Conservation (phyloP, 345 rosid genomes). For the Linum tenue region DNA sequence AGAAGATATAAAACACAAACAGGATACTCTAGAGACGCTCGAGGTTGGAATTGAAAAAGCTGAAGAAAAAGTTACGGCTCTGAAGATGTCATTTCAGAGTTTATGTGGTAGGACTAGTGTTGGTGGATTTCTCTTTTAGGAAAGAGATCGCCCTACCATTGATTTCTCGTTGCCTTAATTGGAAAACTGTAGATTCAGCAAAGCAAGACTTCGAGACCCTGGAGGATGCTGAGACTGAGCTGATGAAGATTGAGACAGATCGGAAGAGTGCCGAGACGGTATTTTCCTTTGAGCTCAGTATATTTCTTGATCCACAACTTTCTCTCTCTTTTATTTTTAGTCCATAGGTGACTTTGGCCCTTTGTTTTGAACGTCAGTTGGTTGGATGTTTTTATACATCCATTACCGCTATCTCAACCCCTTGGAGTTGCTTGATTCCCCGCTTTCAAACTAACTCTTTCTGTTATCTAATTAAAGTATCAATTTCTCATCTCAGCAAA, state of each 20-base stretch:
- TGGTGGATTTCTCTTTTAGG: background rate
- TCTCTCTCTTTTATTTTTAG: background rate
- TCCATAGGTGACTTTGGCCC: too few species aligned
- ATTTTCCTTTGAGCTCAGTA: background rate
- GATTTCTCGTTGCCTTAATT: background rate
- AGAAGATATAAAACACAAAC: conserved; percentile 47
- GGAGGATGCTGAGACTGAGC: conserved; percentile 66
- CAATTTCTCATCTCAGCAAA: conserved; percentile 44
- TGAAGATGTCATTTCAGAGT: conserved; percentile 46
- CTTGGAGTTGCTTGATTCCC: background rate
- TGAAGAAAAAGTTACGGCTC: conserved; percentile 45
- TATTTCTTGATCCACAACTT: background rate
- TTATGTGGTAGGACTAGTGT: conserved; percentile 47
- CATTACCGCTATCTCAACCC: too few species aligned
- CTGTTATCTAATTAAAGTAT: conserved; percentile 12
- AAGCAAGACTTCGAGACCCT: conserved; percentile 63
- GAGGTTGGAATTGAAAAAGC: conserved; percentile 40
- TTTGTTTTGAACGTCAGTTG: too few species aligned
- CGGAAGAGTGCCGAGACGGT: conserved; percentile 53
- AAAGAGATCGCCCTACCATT: background rate
- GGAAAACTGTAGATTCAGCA: conserved; percentile 47
- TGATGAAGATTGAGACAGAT: conserved; percentile 58
- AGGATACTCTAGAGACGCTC: conserved; percentile 37
- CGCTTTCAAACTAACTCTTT: conserved; percentile 5
- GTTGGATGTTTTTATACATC: too few species aligned